Conservation (phyloP, 2,329 filamentous ascomycete species). For the Ophiocordyceps robertsii region DNA sequence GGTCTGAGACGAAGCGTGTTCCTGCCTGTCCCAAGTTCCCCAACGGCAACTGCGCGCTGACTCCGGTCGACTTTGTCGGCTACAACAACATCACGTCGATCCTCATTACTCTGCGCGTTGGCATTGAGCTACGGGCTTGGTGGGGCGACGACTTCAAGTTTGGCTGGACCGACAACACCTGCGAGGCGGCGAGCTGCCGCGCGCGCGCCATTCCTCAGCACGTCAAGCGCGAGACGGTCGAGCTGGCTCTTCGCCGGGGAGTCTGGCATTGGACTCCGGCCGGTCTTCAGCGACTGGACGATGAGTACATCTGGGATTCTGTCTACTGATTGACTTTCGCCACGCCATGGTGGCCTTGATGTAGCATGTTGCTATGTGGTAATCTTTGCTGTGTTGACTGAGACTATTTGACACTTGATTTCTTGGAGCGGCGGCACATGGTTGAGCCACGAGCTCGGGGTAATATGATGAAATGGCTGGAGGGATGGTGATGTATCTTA, state of each 20-base stretch:
- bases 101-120: conserved; percentile 22
- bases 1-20: conserved; percentile 24
- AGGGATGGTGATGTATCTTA: conserved; percentile 10
- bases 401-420: conserved; percentile 18
- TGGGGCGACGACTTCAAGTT: conserved; percentile 27
- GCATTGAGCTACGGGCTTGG: conserved; percentile 23
- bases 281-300: conserved; percentile 18
- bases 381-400: conserved; percentile 16
- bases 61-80: conserved; percentile 20
- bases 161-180: conserved; percentile 28
- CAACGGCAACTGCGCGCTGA: conserved; percentile 19
- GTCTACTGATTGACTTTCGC: conserved; percentile 9
- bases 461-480: conserved; percentile 14
- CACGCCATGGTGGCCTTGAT: conserved; percentile 6
- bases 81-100: conserved; percentile 25
- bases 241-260: conserved; percentile 16
- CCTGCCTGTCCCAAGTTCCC: conserved; percentile 22
- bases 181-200: conserved; percentile 23
- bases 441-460: conserved; percentile 13
- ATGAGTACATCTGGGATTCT: conserved; percentile 17
- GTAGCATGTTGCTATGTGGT: conserved; percentile 13
- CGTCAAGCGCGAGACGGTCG: conserved; percentile 18
- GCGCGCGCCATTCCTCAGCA: conserved; percentile 9
- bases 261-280: conserved; percentile 20
- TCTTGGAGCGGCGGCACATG: conserved; percentile 21